These are phyloP conservation scores for Cyberlindnera euphorbiiphila DNA, from an alignment of 805 yeast species.

Conservation along the genomic window DNA sequence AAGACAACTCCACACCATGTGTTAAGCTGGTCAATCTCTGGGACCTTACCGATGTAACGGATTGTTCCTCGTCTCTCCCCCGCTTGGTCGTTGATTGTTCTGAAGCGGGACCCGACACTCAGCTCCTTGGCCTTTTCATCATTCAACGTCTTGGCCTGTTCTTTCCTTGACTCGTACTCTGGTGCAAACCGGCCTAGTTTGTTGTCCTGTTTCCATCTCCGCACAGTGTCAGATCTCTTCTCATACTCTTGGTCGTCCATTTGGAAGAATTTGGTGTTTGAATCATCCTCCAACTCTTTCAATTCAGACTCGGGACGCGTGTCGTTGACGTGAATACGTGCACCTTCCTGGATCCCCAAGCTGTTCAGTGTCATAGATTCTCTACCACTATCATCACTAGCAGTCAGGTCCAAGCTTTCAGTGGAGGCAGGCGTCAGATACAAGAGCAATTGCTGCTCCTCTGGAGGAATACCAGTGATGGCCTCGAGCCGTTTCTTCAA, in stretches of 20 bases:
- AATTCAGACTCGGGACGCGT: conserved; percentile 49
- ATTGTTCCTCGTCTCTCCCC: conserved; percentile 68
- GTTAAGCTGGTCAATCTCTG: conserved; percentile 46
- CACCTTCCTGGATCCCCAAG: conserved; percentile 8
- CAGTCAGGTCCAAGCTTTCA: conserved; percentile 27
- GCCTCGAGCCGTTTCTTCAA: conserved; percentile 55
- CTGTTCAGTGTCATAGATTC: not conserved
- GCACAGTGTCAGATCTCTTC: conserved; percentile 55
- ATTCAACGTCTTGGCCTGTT: conserved; percentile 26
- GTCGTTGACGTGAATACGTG: conserved; percentile 48
- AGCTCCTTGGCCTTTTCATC: conserved; percentile 33
- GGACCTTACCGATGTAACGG: conserved; percentile 63
- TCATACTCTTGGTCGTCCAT: conserved; percentile 62
- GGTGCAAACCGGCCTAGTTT: conserved; percentile 74
- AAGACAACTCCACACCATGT: conserved; percentile 84
- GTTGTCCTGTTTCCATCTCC: conserved; percentile 70
- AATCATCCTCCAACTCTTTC: conserved; percentile 34
- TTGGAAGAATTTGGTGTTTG: conserved; percentile 36
- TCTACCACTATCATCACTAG: not conserved
- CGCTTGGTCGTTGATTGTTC: conserved; percentile 39
- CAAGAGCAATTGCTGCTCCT: conserved; percentile 46
- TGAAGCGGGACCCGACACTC: conserved; percentile 50
- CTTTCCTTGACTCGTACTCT: conserved; percentile 31
- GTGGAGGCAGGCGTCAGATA: conserved; percentile 34
- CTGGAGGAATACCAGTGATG: conserved; percentile 71